A percentile compares a stretch with the other conserved stretches of the same genome.
These are phyloP conservation scores for Annona cherimola DNA, from an alignment of 164 flowering plant genomes.

Conservation along the genomic window DNA sequence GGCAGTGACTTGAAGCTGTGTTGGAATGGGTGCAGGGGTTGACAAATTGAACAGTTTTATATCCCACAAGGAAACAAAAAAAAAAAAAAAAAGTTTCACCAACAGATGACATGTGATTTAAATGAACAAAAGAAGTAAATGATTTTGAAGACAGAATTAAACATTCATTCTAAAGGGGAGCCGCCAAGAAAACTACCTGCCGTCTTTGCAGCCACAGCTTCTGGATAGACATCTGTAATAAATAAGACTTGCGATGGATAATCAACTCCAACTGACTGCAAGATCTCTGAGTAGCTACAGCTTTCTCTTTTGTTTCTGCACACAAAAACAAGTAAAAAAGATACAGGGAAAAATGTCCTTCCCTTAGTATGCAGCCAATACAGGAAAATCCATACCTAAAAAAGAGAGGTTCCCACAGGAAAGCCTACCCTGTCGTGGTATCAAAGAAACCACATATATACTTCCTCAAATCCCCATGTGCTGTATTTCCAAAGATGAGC, in stretches of 20 bases:
- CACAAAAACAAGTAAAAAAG: neutral
- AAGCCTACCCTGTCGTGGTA: constrained; percentile 70
- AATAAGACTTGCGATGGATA: constrained; percentile 75
- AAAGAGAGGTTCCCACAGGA: neutral
- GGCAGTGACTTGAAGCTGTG: too few species aligned
- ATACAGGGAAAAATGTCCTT: neutral
- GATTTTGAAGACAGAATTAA: too few species aligned
- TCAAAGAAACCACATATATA: constrained; percentile 85
- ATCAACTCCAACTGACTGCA: constrained; percentile 77
- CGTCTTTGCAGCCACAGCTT: constrained; percentile 85
- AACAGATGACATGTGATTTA: too few species aligned
- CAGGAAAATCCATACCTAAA: neutral
- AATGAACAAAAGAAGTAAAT: too few species aligned
- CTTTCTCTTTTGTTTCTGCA: constrained; percentile 77
- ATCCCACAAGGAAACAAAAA: too few species aligned
- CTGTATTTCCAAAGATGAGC: constrained; percentile 82
- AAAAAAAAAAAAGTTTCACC: too few species aligned
- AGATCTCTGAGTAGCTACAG: constrained; percentile 68
- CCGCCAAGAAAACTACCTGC: constrained; percentile 54
- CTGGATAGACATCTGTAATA: constrained; percentile 82
- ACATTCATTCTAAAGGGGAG: neutral
- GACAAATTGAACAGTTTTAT: too few species aligned
- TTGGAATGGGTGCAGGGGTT: too few species aligned
- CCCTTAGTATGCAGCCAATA: neutral
- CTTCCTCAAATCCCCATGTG: constrained; percentile 80